Evolutionary conservation across 495 filamentous ascomycete genomes (phyloP), one percentile per base, ranked within the genome.

Genomic region (Echria macrotheca): DNA sequence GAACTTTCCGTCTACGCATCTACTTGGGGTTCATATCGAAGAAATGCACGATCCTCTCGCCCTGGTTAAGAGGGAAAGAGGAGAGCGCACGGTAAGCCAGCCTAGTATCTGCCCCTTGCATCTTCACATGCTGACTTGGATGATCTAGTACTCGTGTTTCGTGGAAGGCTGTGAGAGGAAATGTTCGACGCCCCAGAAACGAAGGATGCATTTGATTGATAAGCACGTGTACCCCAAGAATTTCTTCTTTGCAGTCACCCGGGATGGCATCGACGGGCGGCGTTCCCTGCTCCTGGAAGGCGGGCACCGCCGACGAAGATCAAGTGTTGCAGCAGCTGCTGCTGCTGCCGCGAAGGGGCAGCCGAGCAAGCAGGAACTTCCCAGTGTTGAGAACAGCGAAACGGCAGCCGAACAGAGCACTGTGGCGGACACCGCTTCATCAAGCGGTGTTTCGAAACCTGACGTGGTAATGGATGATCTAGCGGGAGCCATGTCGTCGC

Each of bases 211-310:
- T 68, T 68, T 95, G 19, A 87, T 91, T 49, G 91, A 95, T 65
- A 96, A 96, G 67, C 93, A 98, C 58, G 80, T 86, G 72, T 98
- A 93, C 65, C 93, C 91, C 4, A 83, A 80, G 68, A 85, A 87
- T 50, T 98, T 91, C 61, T 91, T 96, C 61, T 97, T 96, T 63
- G 81, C 78, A 18, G 78, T 96, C 24, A 83, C 95, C 0, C 86
- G 91, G 54, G 80, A 89, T 49, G 93, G 93, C 23, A 86, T 96
- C 39, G 93, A 96, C 58, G 83, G 83, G 35, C 77, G 86, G 38
- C 83, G 71, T 18, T 93, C 90, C 5, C 75, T 98, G 67, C 68
- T 98, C 5, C 70, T 62, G 31, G 73, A 79, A 47, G 66, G 72
- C 28, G 75, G 75, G 28, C 69, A 72, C 51, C 75, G 74, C 38